Percentiles rank a stretch among this genome's conserved stretches.
Evolutionary conservation across 2,329 filamentous ascomycete species (phyloP).

Genomic region (Phyllachora maydis): DNA sequence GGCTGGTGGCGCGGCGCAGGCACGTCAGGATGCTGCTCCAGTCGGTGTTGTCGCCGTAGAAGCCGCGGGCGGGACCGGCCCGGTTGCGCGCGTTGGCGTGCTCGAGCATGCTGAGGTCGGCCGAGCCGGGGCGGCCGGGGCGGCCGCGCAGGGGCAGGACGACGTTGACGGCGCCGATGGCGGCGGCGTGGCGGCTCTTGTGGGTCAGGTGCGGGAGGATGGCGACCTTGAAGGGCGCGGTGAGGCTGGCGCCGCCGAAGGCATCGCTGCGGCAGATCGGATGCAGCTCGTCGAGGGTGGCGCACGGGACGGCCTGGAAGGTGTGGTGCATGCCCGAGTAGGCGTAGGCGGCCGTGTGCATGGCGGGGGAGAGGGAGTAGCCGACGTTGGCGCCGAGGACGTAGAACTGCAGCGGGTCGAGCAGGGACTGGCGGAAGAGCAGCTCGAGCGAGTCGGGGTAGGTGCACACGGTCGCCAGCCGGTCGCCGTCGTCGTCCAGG

Average conservation of each 20-base stretch:
- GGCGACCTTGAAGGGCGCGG: conserved; percentile 50
- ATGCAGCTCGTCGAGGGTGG: conserved; percentile 38
- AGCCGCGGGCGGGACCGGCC: conserved; percentile 35
- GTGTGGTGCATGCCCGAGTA: conserved; percentile 46
- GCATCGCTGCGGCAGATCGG: conserved; percentile 33
- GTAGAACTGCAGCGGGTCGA: conserved; percentile 47
- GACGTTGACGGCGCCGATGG: conserved; percentile 55
- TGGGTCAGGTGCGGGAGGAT: conserved; percentile 43
- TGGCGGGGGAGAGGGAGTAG: conserved; percentile 51
- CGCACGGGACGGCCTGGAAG: conserved; percentile 37
- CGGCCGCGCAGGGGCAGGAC: conserved; percentile 42
- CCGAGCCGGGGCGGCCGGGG: too few species aligned
- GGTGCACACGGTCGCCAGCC: conserved; percentile 27
- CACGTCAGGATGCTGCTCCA: conserved; percentile 25
- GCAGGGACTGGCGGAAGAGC: conserved; percentile 37
- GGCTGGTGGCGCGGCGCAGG: conserved; percentile 47
- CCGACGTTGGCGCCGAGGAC: conserved; percentile 47
- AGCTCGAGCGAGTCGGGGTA: conserved; percentile 32
- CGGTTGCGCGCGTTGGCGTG: conserved; percentile 37
- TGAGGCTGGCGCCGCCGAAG: conserved; percentile 49
- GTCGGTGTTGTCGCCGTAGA: conserved; percentile 35
- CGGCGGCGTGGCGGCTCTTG: conserved; percentile 45
- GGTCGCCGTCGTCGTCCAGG: conserved; percentile 17
- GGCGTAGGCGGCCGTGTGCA: conserved; percentile 49
- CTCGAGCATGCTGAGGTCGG: conserved; percentile 28